phyloP scores from a whole-genome alignment of 75 land plant genomes.

The Sequoia sempervirens region DNA sequence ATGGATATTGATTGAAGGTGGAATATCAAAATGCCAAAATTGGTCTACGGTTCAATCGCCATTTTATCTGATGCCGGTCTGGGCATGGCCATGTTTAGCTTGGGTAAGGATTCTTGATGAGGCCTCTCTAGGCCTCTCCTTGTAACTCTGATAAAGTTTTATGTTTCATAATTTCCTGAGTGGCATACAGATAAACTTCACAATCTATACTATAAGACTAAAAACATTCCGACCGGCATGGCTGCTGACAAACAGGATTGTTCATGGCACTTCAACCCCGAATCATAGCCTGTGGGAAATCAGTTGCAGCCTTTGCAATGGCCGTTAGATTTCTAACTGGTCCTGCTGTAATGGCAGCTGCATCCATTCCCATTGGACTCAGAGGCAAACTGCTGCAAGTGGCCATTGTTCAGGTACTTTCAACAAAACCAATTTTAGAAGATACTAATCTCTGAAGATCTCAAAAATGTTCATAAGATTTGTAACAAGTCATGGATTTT shows the following conservation, averaged over 20 bases:
- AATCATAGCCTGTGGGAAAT: conserved; percentile 54
- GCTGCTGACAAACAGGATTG: conserved; percentile 36
- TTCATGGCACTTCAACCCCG: conserved; percentile 73
- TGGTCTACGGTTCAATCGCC: conserved; percentile 39
- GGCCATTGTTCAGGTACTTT: conserved; percentile 68
- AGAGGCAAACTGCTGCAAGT: conserved; percentile 52
- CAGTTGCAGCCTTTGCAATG: conserved; percentile 49
- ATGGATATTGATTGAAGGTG: conserved; percentile 32
- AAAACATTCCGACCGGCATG: neutral
- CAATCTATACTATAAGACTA: neutral
- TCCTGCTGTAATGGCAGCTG: conserved; percentile 70
- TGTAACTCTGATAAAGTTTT: neutral
- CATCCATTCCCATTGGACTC: conserved; percentile 51
- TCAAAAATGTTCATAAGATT: too few relatives aligned
- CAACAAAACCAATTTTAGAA: too few relatives aligned
- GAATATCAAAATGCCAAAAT: conserved; percentile 53
- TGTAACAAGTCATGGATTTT: too few relatives aligned
- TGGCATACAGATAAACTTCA: neutral
- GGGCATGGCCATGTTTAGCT: conserved; percentile 80
- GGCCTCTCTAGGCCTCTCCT: too few relatives aligned
- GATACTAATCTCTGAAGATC: too few relatives aligned
- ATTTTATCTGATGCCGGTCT: conserved; percentile 74
- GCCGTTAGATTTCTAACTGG: conserved; percentile 62
- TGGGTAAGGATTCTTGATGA: conserved; percentile 23
- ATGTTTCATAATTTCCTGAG: neutral